Evolutionary conservation across 1,139 yeast genomes (phyloP), one percentile per base, ranked within the genome.

Genomic region (Tardiomyces digboiensis): DNA sequence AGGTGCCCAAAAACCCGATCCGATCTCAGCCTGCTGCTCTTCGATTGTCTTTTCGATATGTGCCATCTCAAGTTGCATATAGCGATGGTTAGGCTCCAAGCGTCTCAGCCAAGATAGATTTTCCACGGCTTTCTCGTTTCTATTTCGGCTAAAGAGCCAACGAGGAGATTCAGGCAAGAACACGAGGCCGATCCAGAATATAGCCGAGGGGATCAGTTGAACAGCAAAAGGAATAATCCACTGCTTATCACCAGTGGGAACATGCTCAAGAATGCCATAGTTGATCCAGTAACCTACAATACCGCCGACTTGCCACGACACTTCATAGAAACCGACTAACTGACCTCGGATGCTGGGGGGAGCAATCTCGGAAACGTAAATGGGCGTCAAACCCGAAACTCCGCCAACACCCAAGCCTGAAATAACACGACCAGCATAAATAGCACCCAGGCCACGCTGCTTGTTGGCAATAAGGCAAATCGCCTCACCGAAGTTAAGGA

Each of bases 381-480:
- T 78, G 10, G 86, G 82, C 36, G 81, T 72, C 42, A 77, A 71
- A 38, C 82, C 72, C 2, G 85, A 76, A 56, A 80, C 76, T 44
- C 77, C 68, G 44, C 89, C 89, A 46, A 80, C 72, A 45, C 84
- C 78, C 41, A 78, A 49, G 47, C 88, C 88, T 46, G 80, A 71
- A 44, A 80, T 61, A 41, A 73, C 64, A 57, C 89, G 72, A 19
- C 85, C 84, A 23, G 70, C 53, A 37, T 52, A 52, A 44, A 52
- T 47, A 12, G 52, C 44, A 2, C 51, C 54, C 18, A 54, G 29
- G 20, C 26, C 38, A 10, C 54, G 33, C 33, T 26, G 50, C 12
- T 42, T 43, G 12, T 41, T 29, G 7, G 49, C 42, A 5, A 48
- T 44, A 36, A 52, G 53, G 42, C 40, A 36, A 21, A 54, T 40